Base-by-base conservation (phyloP, 2,329 filamentous ascomycete species). In the Davidsoniella australis region DNA sequence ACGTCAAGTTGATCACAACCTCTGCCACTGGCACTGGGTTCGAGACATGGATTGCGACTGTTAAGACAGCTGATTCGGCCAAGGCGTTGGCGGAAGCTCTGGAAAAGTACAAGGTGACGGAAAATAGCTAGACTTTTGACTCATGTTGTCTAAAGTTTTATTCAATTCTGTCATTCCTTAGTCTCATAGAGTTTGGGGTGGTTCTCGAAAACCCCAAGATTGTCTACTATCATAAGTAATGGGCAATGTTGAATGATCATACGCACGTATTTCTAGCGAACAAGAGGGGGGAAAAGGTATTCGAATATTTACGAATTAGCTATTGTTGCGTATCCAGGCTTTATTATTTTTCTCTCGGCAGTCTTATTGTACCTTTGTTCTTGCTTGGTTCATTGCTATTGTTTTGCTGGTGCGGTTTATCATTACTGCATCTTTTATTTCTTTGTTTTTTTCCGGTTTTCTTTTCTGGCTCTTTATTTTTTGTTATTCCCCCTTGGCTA, bases 21-120 rank as follows among this genome's bases (percentile, higher is more conserved):
- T 72, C 71, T 50, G 74, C 77, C 46, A 67, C 68, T 45, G 78
- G 77, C 14, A 69, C 69, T 42, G 70, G 71, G 1, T 62, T 83
- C 24, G 79, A 83, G 62, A 77, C 76, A 4, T 88, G 80, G 79
- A 73, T 81, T 59, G 63, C 87, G 14, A 77, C 80, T 59, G 75
- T 85, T 44, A 85, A 82, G 66, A 79, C 78, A 2, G 67, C 70
- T 54, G 70, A 74, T 36, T 57, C 78, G 40, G 73, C 80, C 10
- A 65, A 68, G 56, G 65, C 68, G 45, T 61, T 85, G 39, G 71
- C 72, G 1, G 61, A 61, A 14, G 65, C 64, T 2, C 54, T 77
- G 58, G 72, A 77, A 61, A 63, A 68, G 54, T 62, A 75, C 57
- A 78, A 78, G 64, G 50, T 67, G 71, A 51, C 76, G 57, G 76